These are phyloP conservation scores for Mrakia gelida DNA, from an alignment of 768 basidiomycete species.

Conservation along the genomic window DNA sequence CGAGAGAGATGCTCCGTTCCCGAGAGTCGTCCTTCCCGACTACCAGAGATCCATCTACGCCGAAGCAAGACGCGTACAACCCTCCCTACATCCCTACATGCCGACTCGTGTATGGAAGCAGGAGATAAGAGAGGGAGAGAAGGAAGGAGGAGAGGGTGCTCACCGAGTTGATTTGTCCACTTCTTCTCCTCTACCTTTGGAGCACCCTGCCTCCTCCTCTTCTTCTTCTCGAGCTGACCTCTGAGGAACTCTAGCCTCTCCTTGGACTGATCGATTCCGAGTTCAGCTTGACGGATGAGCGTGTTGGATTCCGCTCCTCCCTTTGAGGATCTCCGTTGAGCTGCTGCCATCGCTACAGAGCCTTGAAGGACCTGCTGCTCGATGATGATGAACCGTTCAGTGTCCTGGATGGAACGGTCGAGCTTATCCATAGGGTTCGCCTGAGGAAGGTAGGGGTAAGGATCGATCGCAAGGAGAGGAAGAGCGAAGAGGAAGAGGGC, in stretches of 20 bases:
- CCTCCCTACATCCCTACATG: not conserved
- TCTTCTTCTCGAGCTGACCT: constrained; percentile 33
- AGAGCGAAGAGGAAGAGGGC: not conserved
- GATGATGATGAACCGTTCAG: constrained; percentile 32
- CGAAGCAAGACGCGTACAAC: not conserved
- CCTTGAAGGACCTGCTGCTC: constrained; percentile 31
- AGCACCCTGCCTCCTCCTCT: constrained; percentile 20
- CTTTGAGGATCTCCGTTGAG: constrained; percentile 27
- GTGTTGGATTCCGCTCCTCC: constrained; percentile 24
- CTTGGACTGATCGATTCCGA: constrained; percentile 28
- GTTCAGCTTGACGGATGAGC: constrained; percentile 31
- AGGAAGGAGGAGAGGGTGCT: not conserved
- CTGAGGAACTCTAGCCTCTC: constrained; percentile 29
- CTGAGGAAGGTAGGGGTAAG: not conserved
- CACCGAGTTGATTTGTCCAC: constrained; percentile 32
- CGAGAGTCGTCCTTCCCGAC: not conserved
- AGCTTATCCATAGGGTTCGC: constrained; percentile 29
- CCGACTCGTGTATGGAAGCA: not conserved
- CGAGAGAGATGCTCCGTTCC: not conserved
- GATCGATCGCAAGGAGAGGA: not conserved
- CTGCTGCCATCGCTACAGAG: constrained; percentile 27
- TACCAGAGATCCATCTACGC: not conserved
- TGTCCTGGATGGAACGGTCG: constrained; percentile 29
- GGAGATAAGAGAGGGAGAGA: too few species aligned
- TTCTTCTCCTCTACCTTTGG: constrained; percentile 29